Base-by-base conservation (phyloP, 257 asterid species). In the Solanum pinnatisectum region DNA sequence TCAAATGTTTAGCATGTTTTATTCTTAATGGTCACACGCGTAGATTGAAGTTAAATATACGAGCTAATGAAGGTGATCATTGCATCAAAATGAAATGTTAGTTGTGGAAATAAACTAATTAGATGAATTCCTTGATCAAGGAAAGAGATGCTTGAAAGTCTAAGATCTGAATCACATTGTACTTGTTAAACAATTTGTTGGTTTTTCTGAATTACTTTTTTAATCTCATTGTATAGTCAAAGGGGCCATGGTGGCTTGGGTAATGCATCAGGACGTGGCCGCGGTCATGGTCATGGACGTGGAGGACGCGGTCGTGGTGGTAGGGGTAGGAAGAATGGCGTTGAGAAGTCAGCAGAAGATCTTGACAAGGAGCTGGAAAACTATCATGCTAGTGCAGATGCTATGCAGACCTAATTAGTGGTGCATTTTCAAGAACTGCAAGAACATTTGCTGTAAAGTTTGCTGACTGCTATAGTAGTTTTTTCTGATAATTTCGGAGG, bases 331-430 rank as follows among this genome's bases (percentile, higher is more conserved):
- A 94, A 93, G 93, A 92, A 90, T 77, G 67, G 33, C 13, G 84
- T 70, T 49, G 94, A 90, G 60, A 94, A 92, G 90, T 92, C 97
- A 8, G 98, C 95, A 15, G 97, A 93, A 71, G 93, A 95, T 3
- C 96, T 95, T 52, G 96, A 95, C 93, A 95, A 92, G 90, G 98
- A 95, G 86, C 91, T 95, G 32, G 97, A 95, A 68, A 91, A 79
- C 82, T 95, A 94, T 59, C 97, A 95, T 59, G 91, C 95, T 2
- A 94, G 90, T 30, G 96, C 97, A 8, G 93, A 81, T 0, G 40
- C 68, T 46, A 81, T 81, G 85, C 68, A 81, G 18, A 81, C 68
- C 40, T 81, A 81, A 30, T 15, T 15, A 8, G 9, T 27, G 40
- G 25, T 46, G 40, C n/a, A 15, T 68, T 81, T 85, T 77, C 27